These are phyloP conservation scores for Hericium erinaceus DNA, from an alignment of 768 basidiomycete genomes.

Conservation along the genomic window DNA sequence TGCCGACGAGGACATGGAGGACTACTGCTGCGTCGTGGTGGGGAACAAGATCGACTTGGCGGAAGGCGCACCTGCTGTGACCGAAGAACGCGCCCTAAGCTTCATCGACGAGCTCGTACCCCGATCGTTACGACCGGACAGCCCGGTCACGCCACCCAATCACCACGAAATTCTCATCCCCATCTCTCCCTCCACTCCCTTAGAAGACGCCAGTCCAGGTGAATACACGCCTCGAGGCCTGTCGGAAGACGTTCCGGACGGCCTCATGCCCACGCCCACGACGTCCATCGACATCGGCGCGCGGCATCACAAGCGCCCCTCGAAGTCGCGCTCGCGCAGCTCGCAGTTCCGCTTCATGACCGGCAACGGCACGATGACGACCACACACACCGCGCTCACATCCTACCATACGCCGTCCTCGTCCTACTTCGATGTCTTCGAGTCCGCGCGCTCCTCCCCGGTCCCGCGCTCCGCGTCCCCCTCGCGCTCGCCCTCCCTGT, in stretches of 20 bases:
- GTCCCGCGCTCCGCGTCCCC: conserved; percentile 25
- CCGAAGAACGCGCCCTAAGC: conserved; percentile 35
- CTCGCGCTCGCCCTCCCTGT: conserved; percentile 10
- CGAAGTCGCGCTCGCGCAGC: conserved; percentile 38
- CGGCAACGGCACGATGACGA: conserved; percentile 43
- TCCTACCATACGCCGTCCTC: conserved; percentile 76
- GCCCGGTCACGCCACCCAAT: conserved; percentile 2
- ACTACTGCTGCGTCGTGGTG: conserved; percentile 60
- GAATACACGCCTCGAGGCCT: background rate
- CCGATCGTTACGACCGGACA: conserved; percentile 10
- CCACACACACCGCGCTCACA: conserved; percentile 47
- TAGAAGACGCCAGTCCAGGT: conserved; percentile 13
- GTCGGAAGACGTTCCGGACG: background rate
- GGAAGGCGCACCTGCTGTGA: conserved; percentile 15
- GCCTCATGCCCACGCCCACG: conserved; percentile 16
- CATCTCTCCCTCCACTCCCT: background rate
- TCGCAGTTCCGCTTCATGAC: conserved; percentile 27
- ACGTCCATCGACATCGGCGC: conserved; percentile 24
- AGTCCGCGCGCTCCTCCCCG: conserved; percentile 55
- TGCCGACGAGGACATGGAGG: conserved; percentile 47
- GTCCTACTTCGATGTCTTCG: conserved; percentile 56
- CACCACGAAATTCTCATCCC: background rate
- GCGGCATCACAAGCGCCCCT: conserved; percentile 22
- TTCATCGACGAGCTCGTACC: conserved; percentile 50
- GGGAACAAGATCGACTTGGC: conserved; percentile 72